These are phyloP conservation scores for Lycium barbarum DNA, from an alignment of 257 asterid genomes.

Conservation along the genomic window DNA sequence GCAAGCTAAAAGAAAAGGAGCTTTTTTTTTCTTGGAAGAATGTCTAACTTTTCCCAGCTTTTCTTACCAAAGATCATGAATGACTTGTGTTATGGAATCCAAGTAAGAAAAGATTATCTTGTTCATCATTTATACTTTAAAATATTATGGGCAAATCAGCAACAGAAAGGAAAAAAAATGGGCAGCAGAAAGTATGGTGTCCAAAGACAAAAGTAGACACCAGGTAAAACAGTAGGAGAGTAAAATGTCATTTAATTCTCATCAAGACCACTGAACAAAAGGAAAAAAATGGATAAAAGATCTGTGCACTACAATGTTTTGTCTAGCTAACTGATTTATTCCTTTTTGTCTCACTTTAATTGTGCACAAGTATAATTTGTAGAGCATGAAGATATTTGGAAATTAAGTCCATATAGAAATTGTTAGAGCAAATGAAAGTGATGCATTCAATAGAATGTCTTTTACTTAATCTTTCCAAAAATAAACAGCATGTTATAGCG, in stretches of 20 bases:
- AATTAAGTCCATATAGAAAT: not conserved
- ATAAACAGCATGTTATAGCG: not conserved
- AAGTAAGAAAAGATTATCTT: not conserved
- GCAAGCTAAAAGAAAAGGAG: not conserved
- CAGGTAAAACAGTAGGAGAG: not conserved
- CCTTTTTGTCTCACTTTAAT: not conserved
- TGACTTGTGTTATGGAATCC: not conserved
- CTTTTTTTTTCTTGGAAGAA: not conserved
- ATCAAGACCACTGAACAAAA: not conserved
- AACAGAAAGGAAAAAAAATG: too few species aligned
- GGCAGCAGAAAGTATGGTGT: not conserved
- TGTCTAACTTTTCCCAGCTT: not conserved
- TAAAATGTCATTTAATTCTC: not conserved
- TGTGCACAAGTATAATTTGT: not conserved
- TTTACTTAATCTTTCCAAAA: too few species aligned
- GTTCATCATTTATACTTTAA: not conserved
- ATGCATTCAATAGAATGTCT: not conserved
- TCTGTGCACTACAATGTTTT: not conserved
- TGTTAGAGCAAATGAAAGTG: not conserved
- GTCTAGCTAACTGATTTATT: not conserved
- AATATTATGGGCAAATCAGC: not conserved
- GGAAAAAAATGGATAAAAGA: not conserved
- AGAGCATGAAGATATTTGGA: not conserved
- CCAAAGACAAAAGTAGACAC: not conserved
- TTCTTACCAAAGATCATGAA: not conserved